Evolutionary conservation across 352 stramenopile species (phyloP), one percentile per base, ranked within the genome.

Genomic region (Pythium phragmiticola): DNA sequence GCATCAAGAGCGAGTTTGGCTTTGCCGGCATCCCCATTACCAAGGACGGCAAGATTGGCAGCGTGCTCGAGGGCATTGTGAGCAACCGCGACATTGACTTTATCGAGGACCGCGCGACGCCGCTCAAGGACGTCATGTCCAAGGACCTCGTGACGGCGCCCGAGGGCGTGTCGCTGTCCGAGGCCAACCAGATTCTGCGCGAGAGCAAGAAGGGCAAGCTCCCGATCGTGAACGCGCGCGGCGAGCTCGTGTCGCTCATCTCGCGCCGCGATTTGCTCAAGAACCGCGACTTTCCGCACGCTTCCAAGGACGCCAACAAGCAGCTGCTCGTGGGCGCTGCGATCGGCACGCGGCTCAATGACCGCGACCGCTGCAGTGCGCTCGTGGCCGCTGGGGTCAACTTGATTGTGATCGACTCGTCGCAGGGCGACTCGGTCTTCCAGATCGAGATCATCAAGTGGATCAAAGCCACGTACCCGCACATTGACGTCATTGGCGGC

Each of bases 21-120:
- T 99, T 99, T 73, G 98, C 96, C 7, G 97, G 97, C 34, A 99
- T 99, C 74, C 98, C 98, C 23, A 98, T 99, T 70, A 99, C 98
- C 14, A 87, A 98, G 64, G 89, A 93, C 67, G 98, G 98, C 66
- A 98, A 98, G 68, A 97, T 99, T 53, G 97, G 97, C 69, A 98
- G 91, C 19, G 93, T 98, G 64, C 88, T 99, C 17, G 73, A 99
- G 2, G 98, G 98, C 63, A 99, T 99, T 60, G 98, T 99, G 47
- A 99, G 97, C 36, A 98, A 98, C 77, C 92, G 98, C 56, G 98
- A 99, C 80, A 98, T 99, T 59, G 96, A 99, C 70, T 99, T 99
- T 69, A 92, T 99, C 39, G 94, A 98, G 64, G 96, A 99, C 77
- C 78, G 81, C 41, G 57, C 78, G 48, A 96, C 88, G 69, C 73